phyloP scores from a whole-genome alignment of 352 stramenopile genomes.

The Phytophthora agathidicida region DNA sequence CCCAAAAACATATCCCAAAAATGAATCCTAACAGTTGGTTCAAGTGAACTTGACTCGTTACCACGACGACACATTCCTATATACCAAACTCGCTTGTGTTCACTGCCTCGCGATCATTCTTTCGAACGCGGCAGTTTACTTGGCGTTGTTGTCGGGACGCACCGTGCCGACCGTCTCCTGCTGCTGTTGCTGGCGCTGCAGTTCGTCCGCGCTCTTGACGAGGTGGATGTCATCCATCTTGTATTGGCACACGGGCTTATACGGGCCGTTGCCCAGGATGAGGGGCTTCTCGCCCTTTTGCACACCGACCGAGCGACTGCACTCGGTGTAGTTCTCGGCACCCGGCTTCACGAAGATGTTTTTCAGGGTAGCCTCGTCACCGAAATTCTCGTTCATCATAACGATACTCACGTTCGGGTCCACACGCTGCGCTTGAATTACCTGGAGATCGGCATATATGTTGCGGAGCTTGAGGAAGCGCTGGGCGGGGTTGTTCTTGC shows the following conservation, averaged over 20 bases:
- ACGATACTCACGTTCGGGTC: slow-evolving; percentile 50
- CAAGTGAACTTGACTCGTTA: slow-evolving; percentile 5
- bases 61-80: background rate
- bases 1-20: slow-evolving; percentile 6
- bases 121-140: background rate
- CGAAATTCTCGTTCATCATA: slow-evolving; percentile 52
- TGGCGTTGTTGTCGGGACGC: slow-evolving; percentile 1
- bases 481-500: slow-evolving; percentile 42
- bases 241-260: slow-evolving; percentile 36
- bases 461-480: slow-evolving; percentile 43
- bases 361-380: slow-evolving; percentile 38
- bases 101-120: background rate
- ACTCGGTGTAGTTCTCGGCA: slow-evolving; percentile 23
- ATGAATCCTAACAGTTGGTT: background rate
- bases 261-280: slow-evolving; percentile 38
- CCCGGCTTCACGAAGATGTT: slow-evolving; percentile 41
- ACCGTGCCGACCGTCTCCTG: slow-evolving; percentile 12
- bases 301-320: slow-evolving; percentile 6
- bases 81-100: background rate
- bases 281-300: slow-evolving; percentile 22
- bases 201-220: background rate
- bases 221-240: slow-evolving; percentile 28
- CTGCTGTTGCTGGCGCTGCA: slow-evolving; percentile 3
- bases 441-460: slow-evolving; percentile 39
- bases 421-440: slow-evolving; percentile 40